Evolutionary conservation across 139 green algal genomes (phyloP).

Genomic region (Yamagishiella unicocca): DNA sequence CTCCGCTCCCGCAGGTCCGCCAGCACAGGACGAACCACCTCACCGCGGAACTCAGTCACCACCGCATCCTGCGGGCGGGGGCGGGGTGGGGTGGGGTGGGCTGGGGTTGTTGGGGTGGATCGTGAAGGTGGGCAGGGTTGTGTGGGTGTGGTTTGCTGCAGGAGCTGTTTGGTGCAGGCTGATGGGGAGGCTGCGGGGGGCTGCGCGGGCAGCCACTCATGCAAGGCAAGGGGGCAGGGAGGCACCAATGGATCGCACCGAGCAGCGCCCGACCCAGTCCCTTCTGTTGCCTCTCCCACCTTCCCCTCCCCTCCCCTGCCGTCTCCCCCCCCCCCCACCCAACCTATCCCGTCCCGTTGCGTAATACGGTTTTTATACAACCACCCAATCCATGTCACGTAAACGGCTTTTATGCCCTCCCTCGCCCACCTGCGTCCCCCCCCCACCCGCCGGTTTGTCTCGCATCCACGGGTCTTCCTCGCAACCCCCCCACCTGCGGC

Average conservation of each 20-base stretch:
- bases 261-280: neutral
- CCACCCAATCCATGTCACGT: no score
- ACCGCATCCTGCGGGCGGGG: constrained; percentile 77
- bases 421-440: no score
- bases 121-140: neutral
- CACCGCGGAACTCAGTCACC: constrained; percentile 92
- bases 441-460: no score
- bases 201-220: neutral
- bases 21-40: constrained; percentile 73
- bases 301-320: neutral
- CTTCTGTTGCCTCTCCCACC: neutral
- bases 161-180: no score
- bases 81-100: neutral
- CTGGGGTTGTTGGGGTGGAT: neutral
- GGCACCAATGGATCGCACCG: neutral
- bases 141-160: neutral
- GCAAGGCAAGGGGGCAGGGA: neutral
- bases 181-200: neutral
- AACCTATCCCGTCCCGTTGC: no score
- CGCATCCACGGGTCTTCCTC: no score
- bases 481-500: no score
- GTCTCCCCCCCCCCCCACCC: neutral
- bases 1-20: constrained; percentile 79
- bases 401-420: no score
- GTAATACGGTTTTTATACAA: no score